phyloP scores from a whole-genome alignment of 73 alveolate genomes.

The Symbiodinium pilosum region DNA sequence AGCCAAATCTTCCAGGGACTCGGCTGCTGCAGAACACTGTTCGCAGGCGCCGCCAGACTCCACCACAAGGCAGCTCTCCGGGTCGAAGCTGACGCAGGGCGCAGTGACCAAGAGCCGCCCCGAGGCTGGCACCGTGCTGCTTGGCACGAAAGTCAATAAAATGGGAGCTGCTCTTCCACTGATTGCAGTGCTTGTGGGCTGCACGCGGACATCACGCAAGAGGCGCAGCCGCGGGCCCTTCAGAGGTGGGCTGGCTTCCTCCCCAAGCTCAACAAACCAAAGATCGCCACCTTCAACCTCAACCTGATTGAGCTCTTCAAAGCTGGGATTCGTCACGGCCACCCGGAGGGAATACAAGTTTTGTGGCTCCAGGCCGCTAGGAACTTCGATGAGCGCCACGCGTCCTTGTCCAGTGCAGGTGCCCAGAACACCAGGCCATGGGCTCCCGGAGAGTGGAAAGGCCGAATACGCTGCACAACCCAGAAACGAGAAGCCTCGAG shows the following conservation, averaged over 20 bases:
- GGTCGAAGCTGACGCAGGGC: not conserved
- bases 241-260: not conserved
- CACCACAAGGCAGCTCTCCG: not conserved
- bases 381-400: not conserved
- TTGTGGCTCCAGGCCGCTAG: not conserved
- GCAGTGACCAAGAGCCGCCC: not conserved
- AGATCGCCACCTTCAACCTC: not conserved
- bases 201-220: not conserved
- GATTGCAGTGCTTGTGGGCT: constrained; percentile 3
- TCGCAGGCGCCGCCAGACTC: constrained; percentile 3
- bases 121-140: not conserved
- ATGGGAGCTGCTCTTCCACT: not conserved
- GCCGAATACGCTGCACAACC: too few relatives aligned
- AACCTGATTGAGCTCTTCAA: not conserved
- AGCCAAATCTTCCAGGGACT: not conserved
- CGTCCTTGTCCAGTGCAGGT: not conserved
- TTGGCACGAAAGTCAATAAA: not conserved
- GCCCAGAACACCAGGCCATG: not conserved
- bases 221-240: not conserved
- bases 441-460: too few relatives aligned
- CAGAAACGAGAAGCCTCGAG: not conserved
- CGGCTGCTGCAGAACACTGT: not conserved
- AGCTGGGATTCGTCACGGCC: not conserved
- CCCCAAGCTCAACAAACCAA: not conserved
- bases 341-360: not conserved